Base-by-base conservation (phyloP, 2,329 filamentous ascomycete genomes). In the Elsinoe ampelina region DNA sequence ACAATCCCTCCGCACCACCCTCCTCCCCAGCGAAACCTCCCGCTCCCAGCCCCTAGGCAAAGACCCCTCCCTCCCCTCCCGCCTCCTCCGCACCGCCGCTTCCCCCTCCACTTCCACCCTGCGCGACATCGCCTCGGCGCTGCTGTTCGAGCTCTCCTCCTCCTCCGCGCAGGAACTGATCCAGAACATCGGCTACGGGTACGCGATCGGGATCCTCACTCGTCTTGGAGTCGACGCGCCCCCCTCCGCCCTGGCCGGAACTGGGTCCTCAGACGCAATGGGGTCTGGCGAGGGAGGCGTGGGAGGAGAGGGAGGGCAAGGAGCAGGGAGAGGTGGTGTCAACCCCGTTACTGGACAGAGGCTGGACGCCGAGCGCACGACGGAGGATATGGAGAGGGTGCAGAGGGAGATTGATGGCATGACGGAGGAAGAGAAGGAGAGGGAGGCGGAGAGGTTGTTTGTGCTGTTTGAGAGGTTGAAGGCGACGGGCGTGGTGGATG, bases 171-270 rank as follows among this genome's bases (percentile, higher is more conserved):
- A 79, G 13, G 86, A 78, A 30, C 93, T 96, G 65, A 87, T 97
- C 0, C 80, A 87, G 54, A 96, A 96, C 63, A 88, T 98, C 11
- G 93, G 93, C 0, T 98, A 95, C 67, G 93, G 93, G 0, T 95
- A 88, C 66, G 93, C 93, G 0, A 88, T 90, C 0, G 93, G 93
- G 0, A 95, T 93, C 67, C 75, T 98, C 13, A 85, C 91, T 73
- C 85, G 87, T 61, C 87, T 92, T 60, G 88, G 93, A 57, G 83
- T 97, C 11, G 78, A 85, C 0, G 76, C 95, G 19, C 89, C 90
- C n/a, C 22, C 54, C 5, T 7, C 12, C 5, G 12, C 26, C 10
- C 15, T 56, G 11, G n/a, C 15, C 5, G 52, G 36, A 1, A 76
- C 78, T 5, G 77, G 74, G 7, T 22, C 41, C 19, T 22, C 19